Base-by-base conservation (phyloP, 1,284 basidiomycete genomes). In the Ceratobasidium papillatum region DNA sequence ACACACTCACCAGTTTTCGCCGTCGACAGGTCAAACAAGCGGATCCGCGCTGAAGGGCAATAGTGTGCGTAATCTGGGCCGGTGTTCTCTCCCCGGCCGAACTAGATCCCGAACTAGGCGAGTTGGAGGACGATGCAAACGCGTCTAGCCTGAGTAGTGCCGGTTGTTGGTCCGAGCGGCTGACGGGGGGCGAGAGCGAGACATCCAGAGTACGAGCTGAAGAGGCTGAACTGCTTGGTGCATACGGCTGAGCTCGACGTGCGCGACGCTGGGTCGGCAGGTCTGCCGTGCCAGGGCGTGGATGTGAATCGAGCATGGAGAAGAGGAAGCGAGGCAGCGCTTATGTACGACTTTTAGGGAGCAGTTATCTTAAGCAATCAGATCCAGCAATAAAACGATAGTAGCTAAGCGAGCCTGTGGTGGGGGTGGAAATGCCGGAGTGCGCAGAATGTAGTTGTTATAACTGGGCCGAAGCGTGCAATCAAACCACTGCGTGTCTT, bases 1-100 rank as follows among this genome's bases (percentile, higher is more conserved):
- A 91, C 91, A 17, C 11, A 81, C 82, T 75, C 77, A 91, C 91
- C 91, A 93, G 92, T 83, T 93, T 93, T 77, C 91, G 87, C 82
- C 92, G 91, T 81, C 91, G 88, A 79, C 66, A 76, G 72, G 73
- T 72, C 34, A 75, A 27, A 36, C 75, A 75, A 14, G 74, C 75
- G 51, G 63, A 76, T 36, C 75, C 73, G 17, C 75, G 65, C 45
- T 74, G 65, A 49, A 76, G 58, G 22, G 68, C 36, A 7, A 36
- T 8, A 9, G 17, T 49, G 25, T 58, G 56, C n/a, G 54, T 34
- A 9, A 17, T 9, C 19, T 9, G 52, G 43, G 22, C 36, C 4
- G 61, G 43, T 25, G 41, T 34, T 22, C 11, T 34, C 12, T 59
- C 68, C 11, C 54, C 32, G 5, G 25, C 25, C 27, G 54, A 54